Conservation (phyloP, 441 rosid species). For the Isatis lusitanica region DNA sequence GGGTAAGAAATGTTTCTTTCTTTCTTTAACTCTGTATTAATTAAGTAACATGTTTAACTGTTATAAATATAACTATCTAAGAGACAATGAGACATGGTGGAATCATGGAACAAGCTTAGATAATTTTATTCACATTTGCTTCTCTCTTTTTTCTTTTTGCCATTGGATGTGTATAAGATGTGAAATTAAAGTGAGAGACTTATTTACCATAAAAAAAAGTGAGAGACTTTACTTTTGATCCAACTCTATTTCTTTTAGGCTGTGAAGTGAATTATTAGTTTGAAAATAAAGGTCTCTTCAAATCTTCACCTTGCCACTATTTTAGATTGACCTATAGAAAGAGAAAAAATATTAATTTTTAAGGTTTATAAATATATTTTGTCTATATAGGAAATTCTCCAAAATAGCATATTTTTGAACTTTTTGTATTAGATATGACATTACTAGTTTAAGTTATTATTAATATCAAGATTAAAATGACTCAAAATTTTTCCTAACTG, state of each 20-base stretch:
- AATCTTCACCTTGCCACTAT: constrained; percentile 13
- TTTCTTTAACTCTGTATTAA: background rate
- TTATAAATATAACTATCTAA: background rate
- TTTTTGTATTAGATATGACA: no score
- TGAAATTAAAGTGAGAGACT: constrained; percentile 10
- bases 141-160: background rate
- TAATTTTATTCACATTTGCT: background rate
- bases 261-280: constrained; percentile 20
- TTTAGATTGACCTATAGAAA: background rate
- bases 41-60: background rate
- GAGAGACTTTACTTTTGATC: constrained; percentile 9
- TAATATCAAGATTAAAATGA: no score
- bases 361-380: no score
- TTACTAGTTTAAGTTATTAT: no score
- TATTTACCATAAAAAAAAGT: no score
- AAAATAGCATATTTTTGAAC: no score
- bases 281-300: background rate
- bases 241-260: constrained; percentile 3
- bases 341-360: background rate
- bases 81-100: constrained; percentile 7
- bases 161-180: background rate
- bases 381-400: no score
- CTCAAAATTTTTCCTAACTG: no score
- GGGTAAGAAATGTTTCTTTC: constrained; percentile 21
- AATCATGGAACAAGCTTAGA: background rate